A percentile compares a stretch with the other conserved stretches of the same genome.
Conservation (phyloP, 768 basidiomycete genomes). For the Russula lepida region DNA sequence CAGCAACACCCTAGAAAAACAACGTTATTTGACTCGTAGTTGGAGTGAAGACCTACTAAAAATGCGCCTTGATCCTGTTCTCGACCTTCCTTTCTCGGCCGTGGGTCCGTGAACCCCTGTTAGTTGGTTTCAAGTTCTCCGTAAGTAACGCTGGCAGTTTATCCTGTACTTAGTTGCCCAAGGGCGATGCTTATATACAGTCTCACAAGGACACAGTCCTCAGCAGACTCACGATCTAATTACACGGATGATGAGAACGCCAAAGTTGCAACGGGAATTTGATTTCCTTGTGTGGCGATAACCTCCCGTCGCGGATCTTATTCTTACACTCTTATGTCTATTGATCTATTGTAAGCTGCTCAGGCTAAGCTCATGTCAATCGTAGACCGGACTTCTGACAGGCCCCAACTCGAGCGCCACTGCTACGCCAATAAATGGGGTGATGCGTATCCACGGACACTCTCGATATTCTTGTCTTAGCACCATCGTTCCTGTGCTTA, state of each 20-base stretch:
- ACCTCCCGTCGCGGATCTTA: background rate
- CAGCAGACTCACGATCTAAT: background rate
- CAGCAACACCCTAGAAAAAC: background rate
- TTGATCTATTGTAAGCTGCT: slow-evolving; percentile 3
- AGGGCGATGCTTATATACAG: background rate
- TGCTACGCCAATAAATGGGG: background rate
- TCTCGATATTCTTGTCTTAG: background rate
- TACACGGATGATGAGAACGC: too few species aligned
- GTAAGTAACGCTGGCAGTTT: too few species aligned
- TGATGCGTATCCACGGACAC: background rate
- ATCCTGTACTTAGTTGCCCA: background rate
- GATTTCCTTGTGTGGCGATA: background rate
- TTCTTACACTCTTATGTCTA: background rate
- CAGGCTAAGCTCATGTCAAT: slow-evolving; percentile 4
- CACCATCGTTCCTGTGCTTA: background rate
- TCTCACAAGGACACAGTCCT: background rate
- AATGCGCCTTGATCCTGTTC: background rate
- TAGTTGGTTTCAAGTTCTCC: background rate
- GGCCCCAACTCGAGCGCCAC: background rate
- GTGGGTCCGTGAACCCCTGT: background rate
- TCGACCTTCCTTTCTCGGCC: background rate
- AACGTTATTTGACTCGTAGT: too few species aligned
- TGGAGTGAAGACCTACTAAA: too few species aligned
- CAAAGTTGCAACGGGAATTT: background rate
- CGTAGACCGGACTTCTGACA: background rate